phyloP scores from a whole-genome alignment of 495 filamentous ascomycete species.

The Aspergillus saccharolyticus region DNA sequence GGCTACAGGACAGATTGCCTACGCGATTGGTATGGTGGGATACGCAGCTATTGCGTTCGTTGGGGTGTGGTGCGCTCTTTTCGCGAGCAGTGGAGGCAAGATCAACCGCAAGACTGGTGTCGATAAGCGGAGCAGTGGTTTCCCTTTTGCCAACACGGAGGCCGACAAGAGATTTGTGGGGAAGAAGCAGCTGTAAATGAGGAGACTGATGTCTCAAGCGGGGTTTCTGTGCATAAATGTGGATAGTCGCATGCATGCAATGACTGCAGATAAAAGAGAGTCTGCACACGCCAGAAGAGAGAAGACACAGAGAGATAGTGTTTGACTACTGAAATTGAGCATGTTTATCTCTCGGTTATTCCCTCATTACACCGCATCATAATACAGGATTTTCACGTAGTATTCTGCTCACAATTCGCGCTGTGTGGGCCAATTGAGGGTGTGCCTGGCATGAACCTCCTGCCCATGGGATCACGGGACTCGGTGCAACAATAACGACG shows the following conservation, averaged over 20 bases:
- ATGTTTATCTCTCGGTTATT: not conserved
- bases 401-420: not conserved
- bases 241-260: not conserved
- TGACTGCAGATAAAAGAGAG: not conserved
- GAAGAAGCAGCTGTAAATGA: constrained; percentile 27
- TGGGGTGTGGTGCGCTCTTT: constrained; percentile 71
- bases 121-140: constrained; percentile 74
- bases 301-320: not conserved
- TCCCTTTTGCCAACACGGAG: constrained; percentile 57
- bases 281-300: not conserved
- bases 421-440: not conserved
- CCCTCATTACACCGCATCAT: not conserved
- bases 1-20: constrained; percentile 46
- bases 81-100: constrained; percentile 57
- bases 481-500: not conserved
- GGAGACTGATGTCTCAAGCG: not conserved
- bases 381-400: not conserved
- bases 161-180: constrained; percentile 53
- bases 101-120: constrained; percentile 68
- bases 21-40: constrained; percentile 49
- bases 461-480: not conserved
- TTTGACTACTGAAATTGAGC: not conserved
- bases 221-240: not conserved
- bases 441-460: not conserved
- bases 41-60: constrained; percentile 52